Evolutionary conservation across 805 yeast genomes (phyloP).

Genomic region (Candida wancherniae): DNA sequence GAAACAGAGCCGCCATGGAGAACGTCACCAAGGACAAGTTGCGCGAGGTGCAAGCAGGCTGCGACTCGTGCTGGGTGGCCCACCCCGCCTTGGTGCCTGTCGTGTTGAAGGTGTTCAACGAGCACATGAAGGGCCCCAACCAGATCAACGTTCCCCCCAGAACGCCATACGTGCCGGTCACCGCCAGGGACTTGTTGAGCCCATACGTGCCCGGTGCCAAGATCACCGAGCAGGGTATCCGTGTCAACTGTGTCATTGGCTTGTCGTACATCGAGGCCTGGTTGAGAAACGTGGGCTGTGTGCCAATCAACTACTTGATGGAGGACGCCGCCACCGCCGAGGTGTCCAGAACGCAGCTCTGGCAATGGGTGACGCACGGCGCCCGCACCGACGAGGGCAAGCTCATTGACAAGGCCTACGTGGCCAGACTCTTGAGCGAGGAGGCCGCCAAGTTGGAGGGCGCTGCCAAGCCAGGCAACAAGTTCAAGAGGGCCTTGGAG

Average conservation of each 20-base stretch:
- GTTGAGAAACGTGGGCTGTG: constrained; percentile 81
- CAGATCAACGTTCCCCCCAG: constrained; percentile 56
- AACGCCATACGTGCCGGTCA: constrained; percentile 47
- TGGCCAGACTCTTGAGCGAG: constrained; percentile 52
- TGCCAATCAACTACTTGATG: constrained; percentile 80
- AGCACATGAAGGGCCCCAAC: constrained; percentile 79
- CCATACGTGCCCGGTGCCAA: constrained; percentile 59
- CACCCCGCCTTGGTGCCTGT: constrained; percentile 78
- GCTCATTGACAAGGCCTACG: constrained; percentile 55
- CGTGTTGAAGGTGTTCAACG: constrained; percentile 66
- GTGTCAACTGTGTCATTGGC: constrained; percentile 70
- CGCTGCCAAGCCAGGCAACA: constrained; percentile 54
- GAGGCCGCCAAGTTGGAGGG: constrained; percentile 52
- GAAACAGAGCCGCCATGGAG: constrained; percentile 63
- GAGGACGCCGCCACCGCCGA: constrained; percentile 91
- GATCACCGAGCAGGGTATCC: constrained; percentile 67
- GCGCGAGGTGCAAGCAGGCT: constrained; percentile 73
- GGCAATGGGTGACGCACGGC: constrained; percentile 79
- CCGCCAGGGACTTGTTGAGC: constrained; percentile 56
- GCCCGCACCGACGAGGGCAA: constrained; percentile 56
- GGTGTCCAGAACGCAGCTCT: constrained; percentile 75
- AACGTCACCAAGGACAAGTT: constrained; percentile 72
- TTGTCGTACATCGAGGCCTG: constrained; percentile 80
- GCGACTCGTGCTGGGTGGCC: constrained; percentile 89
- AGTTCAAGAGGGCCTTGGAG: constrained; percentile 63